Evolutionary conservation across 2,329 filamentous ascomycete species (phyloP).

Genomic region (Talaromyces sp.): DNA sequence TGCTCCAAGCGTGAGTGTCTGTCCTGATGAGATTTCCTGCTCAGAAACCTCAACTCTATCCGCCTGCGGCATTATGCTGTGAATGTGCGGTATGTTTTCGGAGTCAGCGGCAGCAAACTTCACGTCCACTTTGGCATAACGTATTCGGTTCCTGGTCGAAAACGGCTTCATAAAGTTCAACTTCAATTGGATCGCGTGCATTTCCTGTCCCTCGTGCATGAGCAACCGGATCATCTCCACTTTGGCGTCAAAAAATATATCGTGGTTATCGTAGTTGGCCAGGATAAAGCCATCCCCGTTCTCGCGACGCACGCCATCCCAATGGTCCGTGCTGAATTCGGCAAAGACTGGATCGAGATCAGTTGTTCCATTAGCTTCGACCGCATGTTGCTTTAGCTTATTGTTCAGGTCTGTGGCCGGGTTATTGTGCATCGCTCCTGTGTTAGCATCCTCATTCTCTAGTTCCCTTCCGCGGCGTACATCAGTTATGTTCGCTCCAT

Average conservation of each 20-base stretch:
- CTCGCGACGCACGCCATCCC: conserved; percentile 9
- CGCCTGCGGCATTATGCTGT: conserved; percentile 11
- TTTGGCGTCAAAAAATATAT: conserved; percentile 11
- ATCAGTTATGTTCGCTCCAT: background rate
- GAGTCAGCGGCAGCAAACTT: background rate
- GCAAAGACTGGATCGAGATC: background rate
- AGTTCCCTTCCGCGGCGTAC: background rate
- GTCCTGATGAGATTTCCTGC: conserved; percentile 11
- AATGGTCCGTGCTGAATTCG: background rate
- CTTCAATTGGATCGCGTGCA: conserved; percentile 14
- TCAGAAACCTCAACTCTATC: conserved; percentile 12
- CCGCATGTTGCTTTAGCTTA: background rate
- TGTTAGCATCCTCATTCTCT: background rate
- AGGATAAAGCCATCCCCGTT: conserved; percentile 7
- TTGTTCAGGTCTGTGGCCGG: background rate
- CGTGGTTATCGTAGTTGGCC: conserved; percentile 13
- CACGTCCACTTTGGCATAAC: conserved; percentile 7
- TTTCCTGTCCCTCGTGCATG: conserved; percentile 1
- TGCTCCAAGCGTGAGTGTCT: conserved; percentile 5
- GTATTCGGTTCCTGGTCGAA: conserved; percentile 1
- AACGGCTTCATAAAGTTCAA: conserved; percentile 14
- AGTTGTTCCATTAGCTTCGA: background rate
- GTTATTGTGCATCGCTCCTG: no score
- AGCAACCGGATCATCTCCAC: background rate
- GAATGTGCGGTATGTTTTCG: background rate